Evolutionary conservation across 768 basidiomycete genomes (phyloP).

Genomic region (Amanita polypyramis): DNA sequence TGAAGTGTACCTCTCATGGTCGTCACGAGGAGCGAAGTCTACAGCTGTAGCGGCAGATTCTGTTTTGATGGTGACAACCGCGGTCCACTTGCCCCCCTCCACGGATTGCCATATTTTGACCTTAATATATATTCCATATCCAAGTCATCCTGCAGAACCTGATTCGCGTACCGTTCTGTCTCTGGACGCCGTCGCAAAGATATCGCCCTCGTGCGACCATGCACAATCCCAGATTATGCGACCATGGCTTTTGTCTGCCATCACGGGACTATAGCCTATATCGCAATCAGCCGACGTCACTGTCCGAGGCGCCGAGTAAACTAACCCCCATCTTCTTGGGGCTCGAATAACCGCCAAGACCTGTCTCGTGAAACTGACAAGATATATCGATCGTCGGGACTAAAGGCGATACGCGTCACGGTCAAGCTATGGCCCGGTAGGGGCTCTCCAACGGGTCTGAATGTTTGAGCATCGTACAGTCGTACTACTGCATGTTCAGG

Average conservation of each 20-base stretch:
- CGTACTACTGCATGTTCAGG: constrained; percentile 86
- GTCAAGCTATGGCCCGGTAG: constrained; percentile 82
- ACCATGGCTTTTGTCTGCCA: constrained; percentile 74
- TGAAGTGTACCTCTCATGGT: constrained; percentile 25
- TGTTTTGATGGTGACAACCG: constrained; percentile 52
- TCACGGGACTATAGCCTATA: constrained; percentile 50
- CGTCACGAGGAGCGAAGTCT: constrained; percentile 35
- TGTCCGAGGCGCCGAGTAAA: background rate
- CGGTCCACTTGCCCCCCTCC: constrained; percentile 40
- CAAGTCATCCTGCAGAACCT: background rate
- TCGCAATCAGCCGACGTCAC: background rate
- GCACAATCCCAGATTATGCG: constrained; percentile 95
- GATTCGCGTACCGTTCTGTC: constrained; percentile 74
- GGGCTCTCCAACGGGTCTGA: constrained; percentile 60
- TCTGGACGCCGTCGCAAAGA: constrained; percentile 89
- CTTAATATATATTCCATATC: constrained; percentile 24
- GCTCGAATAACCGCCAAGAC: constrained; percentile 77
- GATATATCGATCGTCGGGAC: constrained; percentile 69
- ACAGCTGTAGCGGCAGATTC: constrained; percentile 79
- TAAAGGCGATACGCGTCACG: constrained; percentile 85
- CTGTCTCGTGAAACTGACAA: constrained; percentile 88
- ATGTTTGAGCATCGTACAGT: constrained; percentile 64
- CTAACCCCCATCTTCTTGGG: constrained; percentile 31
- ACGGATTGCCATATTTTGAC: constrained; percentile 71
- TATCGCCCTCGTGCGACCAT: constrained; percentile 66